These are phyloP conservation scores for Talaromyces sp. DNA, from an alignment of 2,329 filamentous ascomycete species.

Conservation along the genomic window DNA sequence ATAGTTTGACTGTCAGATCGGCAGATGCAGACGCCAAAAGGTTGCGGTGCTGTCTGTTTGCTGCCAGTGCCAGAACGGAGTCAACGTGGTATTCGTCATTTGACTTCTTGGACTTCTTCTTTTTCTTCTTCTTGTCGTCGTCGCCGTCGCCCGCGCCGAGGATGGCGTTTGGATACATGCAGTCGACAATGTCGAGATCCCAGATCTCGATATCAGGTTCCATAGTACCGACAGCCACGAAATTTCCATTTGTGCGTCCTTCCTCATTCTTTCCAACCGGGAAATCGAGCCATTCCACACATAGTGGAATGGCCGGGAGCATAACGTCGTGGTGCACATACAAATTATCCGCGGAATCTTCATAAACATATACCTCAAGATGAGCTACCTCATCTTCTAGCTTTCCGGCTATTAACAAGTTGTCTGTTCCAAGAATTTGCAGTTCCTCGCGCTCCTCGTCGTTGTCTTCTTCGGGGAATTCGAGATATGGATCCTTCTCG, in stretches of 20 bases:
- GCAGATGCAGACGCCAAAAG: conserved; percentile 91
- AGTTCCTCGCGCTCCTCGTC: conserved; percentile 91
- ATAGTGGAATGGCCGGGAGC: conserved; percentile 93
- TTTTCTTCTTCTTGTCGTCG: conserved; percentile 60
- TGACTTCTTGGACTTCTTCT: conserved; percentile 68
- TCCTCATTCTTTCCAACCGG: conserved; percentile 72
- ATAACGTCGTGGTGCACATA: conserved; percentile 99
- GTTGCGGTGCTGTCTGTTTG: conserved; percentile 91
- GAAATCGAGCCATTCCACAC: conserved; percentile 91
- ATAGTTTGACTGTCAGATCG: conserved; percentile 95
- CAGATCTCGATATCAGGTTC: conserved; percentile 98
- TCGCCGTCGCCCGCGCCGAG: conserved; percentile 68
- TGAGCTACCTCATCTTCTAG: conserved; percentile 97
- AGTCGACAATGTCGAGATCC: conserved; percentile 93
- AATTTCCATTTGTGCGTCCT: conserved; percentile 73
- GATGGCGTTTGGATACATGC: conserved; percentile 97
- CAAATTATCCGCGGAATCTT: conserved; percentile 90
- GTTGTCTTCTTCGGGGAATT: conserved; percentile 73
- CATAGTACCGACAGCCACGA: conserved; percentile 93
- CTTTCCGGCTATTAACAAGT: conserved; percentile 85
- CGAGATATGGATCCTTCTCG: conserved; percentile 95
- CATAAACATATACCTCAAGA: conserved; percentile 95
- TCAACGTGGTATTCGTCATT: conserved; percentile 95
- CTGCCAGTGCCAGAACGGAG: conserved; percentile 83
- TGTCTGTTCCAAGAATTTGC: conserved; percentile 88